Evolutionary conservation across 2,329 filamentous ascomycete genomes (phyloP).

Genomic region (Clathrospora elynae): DNA sequence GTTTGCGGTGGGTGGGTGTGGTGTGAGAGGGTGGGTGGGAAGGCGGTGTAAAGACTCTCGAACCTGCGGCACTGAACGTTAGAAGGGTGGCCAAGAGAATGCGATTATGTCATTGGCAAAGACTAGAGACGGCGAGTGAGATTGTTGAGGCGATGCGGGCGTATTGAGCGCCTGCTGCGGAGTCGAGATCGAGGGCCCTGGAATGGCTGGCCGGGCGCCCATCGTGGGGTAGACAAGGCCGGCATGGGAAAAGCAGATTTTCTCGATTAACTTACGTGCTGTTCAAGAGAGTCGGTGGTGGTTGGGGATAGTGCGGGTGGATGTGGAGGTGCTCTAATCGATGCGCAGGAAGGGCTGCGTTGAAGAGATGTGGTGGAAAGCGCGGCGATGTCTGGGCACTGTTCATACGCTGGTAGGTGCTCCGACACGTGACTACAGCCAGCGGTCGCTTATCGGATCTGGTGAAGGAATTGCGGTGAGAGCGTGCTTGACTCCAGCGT

Average conservation of each 20-base stretch:
- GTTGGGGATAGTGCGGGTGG: constrained; percentile 44
- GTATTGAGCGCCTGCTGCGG: constrained; percentile 36
- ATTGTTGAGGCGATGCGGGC: constrained; percentile 21
- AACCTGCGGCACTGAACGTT: constrained; percentile 36
- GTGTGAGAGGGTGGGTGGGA: constrained; percentile 28
- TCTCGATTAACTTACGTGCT: constrained; percentile 41
- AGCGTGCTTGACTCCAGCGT: constrained; percentile 3
- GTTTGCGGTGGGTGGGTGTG: constrained; percentile 58
- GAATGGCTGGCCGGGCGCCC: constrained; percentile 24
- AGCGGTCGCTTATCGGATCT: constrained; percentile 30
- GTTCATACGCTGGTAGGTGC: constrained; percentile 33
- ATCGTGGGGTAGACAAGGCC: constrained; percentile 20
- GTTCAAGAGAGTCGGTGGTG: constrained; percentile 45
- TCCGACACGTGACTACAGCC: constrained; percentile 40
- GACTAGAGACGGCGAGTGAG: constrained; percentile 12
- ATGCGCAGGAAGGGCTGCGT: constrained; percentile 48
- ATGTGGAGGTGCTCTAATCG: constrained; percentile 48
- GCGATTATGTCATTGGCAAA: constrained; percentile 15
- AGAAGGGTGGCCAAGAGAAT: constrained; percentile 23
- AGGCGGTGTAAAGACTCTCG: constrained; percentile 45
- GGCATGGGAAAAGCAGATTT: constrained; percentile 19
- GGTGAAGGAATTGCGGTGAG: constrained; percentile 26
- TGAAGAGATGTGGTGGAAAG: constrained; percentile 44
- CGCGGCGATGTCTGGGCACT: constrained; percentile 35
- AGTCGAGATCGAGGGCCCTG: constrained; percentile 31